phyloP scores from a whole-genome alignment of 2,329 filamentous ascomycete genomes.

The Colletotrichum zoysiae region DNA sequence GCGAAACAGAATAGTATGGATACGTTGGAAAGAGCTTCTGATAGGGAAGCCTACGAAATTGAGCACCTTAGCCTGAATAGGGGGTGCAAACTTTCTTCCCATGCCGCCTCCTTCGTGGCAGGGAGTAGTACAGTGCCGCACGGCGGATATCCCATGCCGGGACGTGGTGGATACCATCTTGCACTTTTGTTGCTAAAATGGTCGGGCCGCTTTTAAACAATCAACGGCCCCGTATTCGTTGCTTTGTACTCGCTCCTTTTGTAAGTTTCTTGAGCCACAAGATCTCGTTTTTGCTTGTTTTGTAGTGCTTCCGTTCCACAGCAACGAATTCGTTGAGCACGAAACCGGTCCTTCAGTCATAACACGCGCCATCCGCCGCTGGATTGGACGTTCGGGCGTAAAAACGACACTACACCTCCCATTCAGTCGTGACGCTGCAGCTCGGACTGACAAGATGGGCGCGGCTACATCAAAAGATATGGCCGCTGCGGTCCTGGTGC shows the following conservation, averaged over 20 bases:
- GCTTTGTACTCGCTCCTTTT: neutral
- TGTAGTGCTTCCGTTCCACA: constrained; percentile 5
- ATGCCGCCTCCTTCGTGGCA: constrained; percentile 18
- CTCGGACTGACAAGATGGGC: constrained; percentile 18
- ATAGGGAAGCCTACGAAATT: constrained; percentile 14
- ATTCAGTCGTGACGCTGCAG: neutral
- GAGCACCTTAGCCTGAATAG: constrained; percentile 4
- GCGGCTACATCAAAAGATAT: constrained; percentile 37
- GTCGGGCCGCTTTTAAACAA: constrained; percentile 30
- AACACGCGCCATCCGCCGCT: no score
- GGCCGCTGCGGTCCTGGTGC: constrained; percentile 35
- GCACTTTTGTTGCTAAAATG: constrained; percentile 14
- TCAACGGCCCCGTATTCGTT: neutral
- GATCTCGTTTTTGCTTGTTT: neutral
- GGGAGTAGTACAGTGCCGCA: constrained; percentile 26
- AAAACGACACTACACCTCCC: neutral
- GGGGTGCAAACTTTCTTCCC: constrained; percentile 10
- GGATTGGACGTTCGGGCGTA: neutral
- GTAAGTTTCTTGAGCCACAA: constrained; percentile 16
- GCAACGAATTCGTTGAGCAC: constrained; percentile 13
- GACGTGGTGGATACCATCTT: constrained; percentile 27
- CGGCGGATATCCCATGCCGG: constrained; percentile 6
- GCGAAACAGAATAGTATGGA: neutral
- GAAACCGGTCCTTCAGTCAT: constrained; percentile 33
- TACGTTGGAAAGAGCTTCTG: constrained; percentile 11